Evolutionary conservation across 192 early-diverging fungal species (phyloP).

Genomic region (Coemansia sp.): DNA sequence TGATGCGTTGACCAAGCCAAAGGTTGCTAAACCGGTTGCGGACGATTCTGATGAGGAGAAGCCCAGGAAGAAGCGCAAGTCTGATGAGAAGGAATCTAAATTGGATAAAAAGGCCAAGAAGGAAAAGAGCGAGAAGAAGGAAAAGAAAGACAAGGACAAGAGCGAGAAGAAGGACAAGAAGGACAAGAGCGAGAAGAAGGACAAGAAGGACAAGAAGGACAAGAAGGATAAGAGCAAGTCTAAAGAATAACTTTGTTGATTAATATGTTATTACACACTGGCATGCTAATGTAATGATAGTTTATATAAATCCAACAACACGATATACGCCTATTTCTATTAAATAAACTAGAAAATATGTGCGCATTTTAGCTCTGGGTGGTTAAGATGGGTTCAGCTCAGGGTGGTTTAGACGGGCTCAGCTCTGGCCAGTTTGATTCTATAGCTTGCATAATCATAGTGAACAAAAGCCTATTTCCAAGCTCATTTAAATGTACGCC

Average conservation of each 20-base stretch:
- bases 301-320: neutral
- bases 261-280: neutral
- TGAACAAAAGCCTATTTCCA: neutral
- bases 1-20: conserved; percentile 7
- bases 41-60: neutral
- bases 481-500: neutral
- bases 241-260: conserved; percentile 2
- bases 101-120: conserved; percentile 5
- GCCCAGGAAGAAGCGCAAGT: conserved; percentile 4
- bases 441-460: neutral
- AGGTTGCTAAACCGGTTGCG: neutral
- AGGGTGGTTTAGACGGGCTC: neutral
- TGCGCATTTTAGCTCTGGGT: neutral
- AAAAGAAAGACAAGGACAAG: conserved; percentile 2
- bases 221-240: conserved; percentile 13
- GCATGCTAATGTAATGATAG: no score
- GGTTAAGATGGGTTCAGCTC: neutral
- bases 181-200: conserved; percentile 7
- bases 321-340: neutral
- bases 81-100: conserved; percentile 11
- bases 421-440: neutral
- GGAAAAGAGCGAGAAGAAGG: conserved; percentile 17
- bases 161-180: conserved; percentile 7
- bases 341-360: neutral
- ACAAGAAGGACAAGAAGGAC: conserved; percentile 6